Conservation (phyloP, 768 basidiomycete genomes). For the Porpolomopsis calyptriformis region DNA sequence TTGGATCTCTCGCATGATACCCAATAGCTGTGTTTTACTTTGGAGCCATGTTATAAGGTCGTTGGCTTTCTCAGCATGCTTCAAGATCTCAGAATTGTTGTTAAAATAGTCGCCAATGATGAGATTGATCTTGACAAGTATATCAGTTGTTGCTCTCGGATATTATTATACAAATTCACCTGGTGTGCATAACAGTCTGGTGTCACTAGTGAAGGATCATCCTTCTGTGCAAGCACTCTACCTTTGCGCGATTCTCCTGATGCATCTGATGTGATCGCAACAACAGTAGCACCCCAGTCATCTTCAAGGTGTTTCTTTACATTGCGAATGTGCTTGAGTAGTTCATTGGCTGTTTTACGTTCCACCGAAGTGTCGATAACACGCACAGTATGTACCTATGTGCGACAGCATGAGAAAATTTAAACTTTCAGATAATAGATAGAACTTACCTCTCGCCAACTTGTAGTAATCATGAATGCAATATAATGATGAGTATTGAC, state of each 20-base stretch:
- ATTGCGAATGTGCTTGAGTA: constrained; percentile 16
- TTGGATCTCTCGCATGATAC: constrained; percentile 17
- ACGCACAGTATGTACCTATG: constrained; percentile 21
- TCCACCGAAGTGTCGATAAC: constrained; percentile 24
- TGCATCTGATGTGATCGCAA: constrained; percentile 26
- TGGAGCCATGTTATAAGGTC: constrained; percentile 29
- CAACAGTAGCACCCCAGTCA: constrained; percentile 18
- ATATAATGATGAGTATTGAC: constrained; percentile 19
- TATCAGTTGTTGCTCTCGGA: too few relatives aligned
- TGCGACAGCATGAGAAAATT: constrained; percentile 1
- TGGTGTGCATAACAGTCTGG: constrained; percentile 27
- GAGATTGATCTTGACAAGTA: constrained; percentile 24
- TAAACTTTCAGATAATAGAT: neutral
- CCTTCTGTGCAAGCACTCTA: constrained; percentile 7
- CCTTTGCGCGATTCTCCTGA: constrained; percentile 26
- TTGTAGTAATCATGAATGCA: constrained; percentile 17
- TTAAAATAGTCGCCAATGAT: constrained; percentile 30
- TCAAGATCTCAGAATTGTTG: constrained; percentile 16
- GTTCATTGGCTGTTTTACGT: constrained; percentile 21
- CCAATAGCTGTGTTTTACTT: constrained; percentile 25
- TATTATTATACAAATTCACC: constrained; percentile 12
- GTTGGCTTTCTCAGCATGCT: constrained; percentile 17
- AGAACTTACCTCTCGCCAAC: constrained; percentile 9
- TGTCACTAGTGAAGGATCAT: constrained; percentile 17
- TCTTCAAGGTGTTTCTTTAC: constrained; percentile 14